Evolutionary conservation across 176 grass and related monocot genomes (phyloP).

Genomic region (Oryza glaberrima): DNA sequence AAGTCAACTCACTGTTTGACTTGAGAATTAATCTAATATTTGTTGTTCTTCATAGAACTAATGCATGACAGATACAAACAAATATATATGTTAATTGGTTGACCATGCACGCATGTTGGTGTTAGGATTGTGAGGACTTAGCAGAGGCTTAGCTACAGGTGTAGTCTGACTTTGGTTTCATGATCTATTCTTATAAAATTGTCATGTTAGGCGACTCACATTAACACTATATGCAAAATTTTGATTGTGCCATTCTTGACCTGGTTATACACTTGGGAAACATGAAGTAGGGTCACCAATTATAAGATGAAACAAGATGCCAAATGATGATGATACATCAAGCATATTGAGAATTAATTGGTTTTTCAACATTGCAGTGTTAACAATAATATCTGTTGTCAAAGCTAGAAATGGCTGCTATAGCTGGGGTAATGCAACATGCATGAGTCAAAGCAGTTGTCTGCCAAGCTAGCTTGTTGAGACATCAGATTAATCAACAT

Average conservation of each 20-base stretch:
- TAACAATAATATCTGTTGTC: constrained; percentile 15
- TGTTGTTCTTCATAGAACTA: not conserved
- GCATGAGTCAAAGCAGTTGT: constrained; percentile 36
- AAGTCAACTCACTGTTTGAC: constrained; percentile 41
- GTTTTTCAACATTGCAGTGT: constrained; percentile 3
- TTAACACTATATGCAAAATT: not conserved
- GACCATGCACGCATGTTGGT: constrained; percentile 19
- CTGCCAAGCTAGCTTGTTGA: not conserved
- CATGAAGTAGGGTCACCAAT: not conserved
- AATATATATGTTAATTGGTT: constrained; percentile 24
- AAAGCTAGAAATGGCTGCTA: constrained; percentile 24
- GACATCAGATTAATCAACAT: constrained; percentile 12
- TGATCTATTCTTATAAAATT: not conserved
- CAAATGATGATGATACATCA: constrained; percentile 32
- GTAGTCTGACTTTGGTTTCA: constrained; percentile 29
- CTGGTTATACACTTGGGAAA: not conserved
- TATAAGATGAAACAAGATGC: not conserved
- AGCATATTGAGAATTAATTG: not conserved
- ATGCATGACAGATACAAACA: constrained; percentile 14
- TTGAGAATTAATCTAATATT: not conserved
- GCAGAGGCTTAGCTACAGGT: not conserved
- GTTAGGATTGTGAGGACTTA: constrained; percentile 43
- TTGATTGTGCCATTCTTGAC: not conserved
- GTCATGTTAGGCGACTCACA: constrained; percentile 23
- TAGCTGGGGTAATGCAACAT: constrained; percentile 22